Evolutionary conservation across 2,329 filamentous ascomycete species (phyloP), one percentile per base, ranked within the genome.

Genomic region (Fusarium subglutinans): DNA sequence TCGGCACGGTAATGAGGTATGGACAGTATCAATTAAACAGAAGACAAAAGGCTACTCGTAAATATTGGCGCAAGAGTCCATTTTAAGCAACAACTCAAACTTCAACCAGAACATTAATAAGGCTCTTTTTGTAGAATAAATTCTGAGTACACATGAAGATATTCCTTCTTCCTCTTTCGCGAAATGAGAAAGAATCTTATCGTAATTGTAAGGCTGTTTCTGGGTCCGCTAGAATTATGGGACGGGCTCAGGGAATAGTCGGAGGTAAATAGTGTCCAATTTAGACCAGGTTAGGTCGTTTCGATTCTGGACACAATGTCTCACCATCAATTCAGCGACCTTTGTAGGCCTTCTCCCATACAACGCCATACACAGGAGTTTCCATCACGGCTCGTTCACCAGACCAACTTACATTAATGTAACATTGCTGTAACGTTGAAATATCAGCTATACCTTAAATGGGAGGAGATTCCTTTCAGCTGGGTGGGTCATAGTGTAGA

Each of bases 31-130:
- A 4, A 12, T 44, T 4, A 1, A 5, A 12, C 15, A 8, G 14
- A 24, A 24, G 4, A 14, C 8, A 0, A 8, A 44, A 44, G 6
- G 41, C 3, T 6, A 13, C 37, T 20, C 0, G 18, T 18, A 18
- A 13, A 18, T 24, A 4, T 8, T 44, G 1, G 0, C 2, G 6
- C 0, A 44, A 24, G 0, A 2, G 6, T 24, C 10, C 2, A 12
- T 8, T 15, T 5, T 22, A 10, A 37, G 15, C 35, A 37, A 5
- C 35, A 17, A 37, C 15, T 37, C 15, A 9, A 18, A 18, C 3
- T 37, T 18, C 17, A 6, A 1, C 17, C 8, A 10, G 2, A 37
- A 10, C 8, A 0, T 37, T 0, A 2, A 37, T 0, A 37, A 17
- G 35, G 35, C 4, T 6, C 35, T 2, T 37, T n/a, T 45, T 18